These are phyloP conservation scores for Hawksworthiomyces lignivorus DNA, from an alignment of 2,329 filamentous ascomycete species.

Conservation along the genomic window DNA sequence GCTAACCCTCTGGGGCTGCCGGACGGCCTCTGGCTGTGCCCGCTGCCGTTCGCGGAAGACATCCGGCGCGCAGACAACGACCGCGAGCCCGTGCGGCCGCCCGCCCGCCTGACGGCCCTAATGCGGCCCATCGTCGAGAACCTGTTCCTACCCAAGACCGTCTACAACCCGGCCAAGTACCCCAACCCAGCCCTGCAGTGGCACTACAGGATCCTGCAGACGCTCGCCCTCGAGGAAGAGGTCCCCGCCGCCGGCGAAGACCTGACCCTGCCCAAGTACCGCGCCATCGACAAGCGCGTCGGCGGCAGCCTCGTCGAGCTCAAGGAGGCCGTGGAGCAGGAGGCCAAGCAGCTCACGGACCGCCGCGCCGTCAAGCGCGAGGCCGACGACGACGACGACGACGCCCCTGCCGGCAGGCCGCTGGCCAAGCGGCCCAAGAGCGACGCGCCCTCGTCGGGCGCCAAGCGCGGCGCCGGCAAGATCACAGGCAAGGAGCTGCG, in stretches of 20 bases:
- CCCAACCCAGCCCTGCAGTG: conserved; percentile 91
- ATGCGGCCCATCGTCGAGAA: conserved; percentile 82
- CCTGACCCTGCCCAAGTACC: conserved; percentile 74
- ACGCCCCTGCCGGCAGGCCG: conserved; percentile 21
- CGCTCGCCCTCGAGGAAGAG: conserved; percentile 85
- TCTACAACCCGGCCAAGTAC: conserved; percentile 79
- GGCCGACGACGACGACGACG: conserved; percentile 35
- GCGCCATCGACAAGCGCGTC: conserved; percentile 82
- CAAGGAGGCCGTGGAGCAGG: conserved; percentile 59
- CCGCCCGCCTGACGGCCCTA: conserved; percentile 65
- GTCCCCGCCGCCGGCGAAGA: conserved; percentile 67
- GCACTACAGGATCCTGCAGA: conserved; percentile 93
- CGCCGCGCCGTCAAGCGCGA: conserved; percentile 44
- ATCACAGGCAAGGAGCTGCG: conserved; percentile 39
- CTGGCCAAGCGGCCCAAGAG: conserved; percentile 47
- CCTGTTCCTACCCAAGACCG: conserved; percentile 76
- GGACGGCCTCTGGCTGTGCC: conserved; percentile 80
- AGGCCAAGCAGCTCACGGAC: conserved; percentile 31
- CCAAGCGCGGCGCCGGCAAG: conserved; percentile 23
- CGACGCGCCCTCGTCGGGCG: conserved; percentile 26
- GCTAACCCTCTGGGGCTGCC: conserved; percentile 66
- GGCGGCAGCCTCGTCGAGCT: conserved; percentile 73
- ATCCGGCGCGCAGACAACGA: conserved; percentile 66
- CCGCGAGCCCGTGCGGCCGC: conserved; percentile 36
- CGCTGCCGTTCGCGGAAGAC: conserved; percentile 84